These are phyloP conservation scores for Phytopythium delawarense DNA, from an alignment of 352 stramenopile species.

Conservation along the genomic window DNA sequence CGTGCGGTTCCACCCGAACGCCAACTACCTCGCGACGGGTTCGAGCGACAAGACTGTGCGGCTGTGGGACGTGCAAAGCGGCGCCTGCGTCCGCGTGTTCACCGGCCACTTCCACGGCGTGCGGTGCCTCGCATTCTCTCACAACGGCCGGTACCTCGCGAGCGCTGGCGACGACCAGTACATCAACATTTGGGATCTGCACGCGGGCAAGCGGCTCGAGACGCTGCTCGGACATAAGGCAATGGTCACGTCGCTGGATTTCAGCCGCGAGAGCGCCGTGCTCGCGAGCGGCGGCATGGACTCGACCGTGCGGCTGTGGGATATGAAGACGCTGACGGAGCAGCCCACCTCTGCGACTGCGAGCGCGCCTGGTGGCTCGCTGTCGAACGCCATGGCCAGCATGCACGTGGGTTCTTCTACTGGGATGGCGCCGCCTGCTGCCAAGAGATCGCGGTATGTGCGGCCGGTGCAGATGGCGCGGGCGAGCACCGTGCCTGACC, in stretches of 20 bases:
- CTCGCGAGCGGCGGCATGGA: slow-evolving; percentile 74
- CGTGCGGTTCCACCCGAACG: slow-evolving; percentile 94
- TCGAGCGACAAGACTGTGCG: slow-evolving; percentile 93
- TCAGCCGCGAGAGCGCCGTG: slow-evolving; percentile 76
- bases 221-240: slow-evolving; percentile 77
- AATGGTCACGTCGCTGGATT: slow-evolving; percentile 69
- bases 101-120: slow-evolving; percentile 89
- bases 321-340: slow-evolving; percentile 75
- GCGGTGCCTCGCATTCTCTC: slow-evolving; percentile 86
- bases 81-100: slow-evolving; percentile 90
- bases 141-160: slow-evolving; percentile 87
- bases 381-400: slow-evolving; percentile 18
- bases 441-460: slow-evolving; percentile 24
- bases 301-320: slow-evolving; percentile 76
- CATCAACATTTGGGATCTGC: slow-evolving; percentile 94
- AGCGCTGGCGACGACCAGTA: slow-evolving; percentile 85
- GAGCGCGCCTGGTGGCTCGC: slow-evolving; percentile 16
- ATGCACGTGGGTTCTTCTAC: slow-evolving; percentile 26
- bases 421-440: slow-evolving; percentile 2
- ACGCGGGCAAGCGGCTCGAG: slow-evolving; percentile 81
- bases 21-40: slow-evolving; percentile 93
- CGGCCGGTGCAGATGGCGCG: slow-evolving; percentile 60
- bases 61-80: slow-evolving; percentile 93
- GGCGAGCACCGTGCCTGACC: slow-evolving; percentile 40
- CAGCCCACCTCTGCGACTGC: slow-evolving; percentile 30